Evolutionary conservation across 2,329 filamentous ascomycete genomes (phyloP).

Genomic region (Helotiales sp.): DNA sequence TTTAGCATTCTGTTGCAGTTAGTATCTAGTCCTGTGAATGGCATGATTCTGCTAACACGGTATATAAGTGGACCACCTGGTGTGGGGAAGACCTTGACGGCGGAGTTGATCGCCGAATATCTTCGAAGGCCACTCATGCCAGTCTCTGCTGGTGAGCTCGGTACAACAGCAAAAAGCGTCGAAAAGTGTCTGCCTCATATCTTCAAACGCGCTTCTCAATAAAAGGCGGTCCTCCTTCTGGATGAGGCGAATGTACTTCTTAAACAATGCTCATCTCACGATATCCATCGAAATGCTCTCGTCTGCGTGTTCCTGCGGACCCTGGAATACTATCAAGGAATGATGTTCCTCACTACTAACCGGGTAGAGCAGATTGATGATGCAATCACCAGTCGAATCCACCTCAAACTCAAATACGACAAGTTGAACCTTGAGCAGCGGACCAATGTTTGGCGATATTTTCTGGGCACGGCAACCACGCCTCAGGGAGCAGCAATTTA

Average conservation of each 20-base stretch:
- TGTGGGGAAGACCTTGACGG: conserved; percentile 28
- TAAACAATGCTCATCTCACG: conserved; percentile 9
- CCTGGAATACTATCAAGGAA: conserved; percentile 8
- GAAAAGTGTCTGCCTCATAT: conserved; percentile 50
- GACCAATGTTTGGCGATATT: background rate
- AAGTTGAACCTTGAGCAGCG: background rate
- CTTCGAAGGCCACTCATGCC: conserved; percentile 12
- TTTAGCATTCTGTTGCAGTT: conserved; percentile 19
- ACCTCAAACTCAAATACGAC: conserved; percentile 7
- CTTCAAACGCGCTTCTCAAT: conserved; percentile 51
- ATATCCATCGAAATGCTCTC: conserved; percentile 21
- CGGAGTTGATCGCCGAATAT: conserved; percentile 21
- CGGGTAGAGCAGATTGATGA: conserved; percentile 7
- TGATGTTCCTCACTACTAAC: conserved; percentile 14
- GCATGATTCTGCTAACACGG: conserved; percentile 14
- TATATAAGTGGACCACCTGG: conserved; percentile 23
- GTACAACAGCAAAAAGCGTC: conserved; percentile 1
- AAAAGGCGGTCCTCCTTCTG: conserved; percentile 30
- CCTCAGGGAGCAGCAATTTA: conserved; percentile 1
- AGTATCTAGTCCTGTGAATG: background rate
- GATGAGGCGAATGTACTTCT: conserved; percentile 33
- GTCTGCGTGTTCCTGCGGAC: conserved; percentile 16
- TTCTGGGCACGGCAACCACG: conserved; percentile 2
- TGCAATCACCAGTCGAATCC: background rate
- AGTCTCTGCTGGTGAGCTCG: conserved; percentile 17